Evolutionary conservation across 2,329 filamentous ascomycete species (phyloP).

Genomic region (Exserohilum rostratum): DNA sequence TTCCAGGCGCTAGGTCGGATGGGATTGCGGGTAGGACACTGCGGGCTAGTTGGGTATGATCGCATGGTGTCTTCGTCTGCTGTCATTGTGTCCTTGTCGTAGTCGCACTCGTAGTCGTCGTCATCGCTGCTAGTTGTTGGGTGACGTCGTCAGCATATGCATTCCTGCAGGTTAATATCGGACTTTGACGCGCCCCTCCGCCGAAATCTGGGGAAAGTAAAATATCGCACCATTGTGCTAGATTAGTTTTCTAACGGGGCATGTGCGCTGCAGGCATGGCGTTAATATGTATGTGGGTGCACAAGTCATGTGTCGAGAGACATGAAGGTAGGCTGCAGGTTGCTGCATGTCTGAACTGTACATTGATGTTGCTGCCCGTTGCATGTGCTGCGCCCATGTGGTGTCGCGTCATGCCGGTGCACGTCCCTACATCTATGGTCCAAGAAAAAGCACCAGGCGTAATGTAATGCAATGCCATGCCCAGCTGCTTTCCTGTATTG

Average conservation of each 20-base stretch:
- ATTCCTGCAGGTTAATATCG: background rate
- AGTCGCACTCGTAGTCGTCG: background rate
- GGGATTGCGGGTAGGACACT: too few species aligned
- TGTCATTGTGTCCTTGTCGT: background rate
- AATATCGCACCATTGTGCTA: too few species aligned
- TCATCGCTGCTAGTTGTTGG: background rate
- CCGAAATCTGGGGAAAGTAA: conserved; percentile 1
- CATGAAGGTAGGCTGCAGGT: background rate
- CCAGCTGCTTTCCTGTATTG: background rate
- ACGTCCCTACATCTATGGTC: background rate
- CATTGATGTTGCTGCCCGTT: background rate
- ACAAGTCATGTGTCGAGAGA: background rate
- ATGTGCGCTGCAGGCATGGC: too few species aligned
- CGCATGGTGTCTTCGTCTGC: too few species aligned
- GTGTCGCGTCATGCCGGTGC: background rate
- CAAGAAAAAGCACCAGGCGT: background rate
- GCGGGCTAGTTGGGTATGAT: too few species aligned
- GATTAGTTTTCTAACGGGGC: too few species aligned
- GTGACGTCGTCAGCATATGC: background rate
- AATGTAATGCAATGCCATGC: background rate
- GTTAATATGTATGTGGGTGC: background rate
- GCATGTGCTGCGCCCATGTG: background rate
- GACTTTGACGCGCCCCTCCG: background rate
- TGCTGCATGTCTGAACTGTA: background rate
- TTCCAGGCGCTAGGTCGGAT: too few species aligned